Conservation (phyloP, 192 early-diverging fungal species). For the Coemansia sp. region DNA sequence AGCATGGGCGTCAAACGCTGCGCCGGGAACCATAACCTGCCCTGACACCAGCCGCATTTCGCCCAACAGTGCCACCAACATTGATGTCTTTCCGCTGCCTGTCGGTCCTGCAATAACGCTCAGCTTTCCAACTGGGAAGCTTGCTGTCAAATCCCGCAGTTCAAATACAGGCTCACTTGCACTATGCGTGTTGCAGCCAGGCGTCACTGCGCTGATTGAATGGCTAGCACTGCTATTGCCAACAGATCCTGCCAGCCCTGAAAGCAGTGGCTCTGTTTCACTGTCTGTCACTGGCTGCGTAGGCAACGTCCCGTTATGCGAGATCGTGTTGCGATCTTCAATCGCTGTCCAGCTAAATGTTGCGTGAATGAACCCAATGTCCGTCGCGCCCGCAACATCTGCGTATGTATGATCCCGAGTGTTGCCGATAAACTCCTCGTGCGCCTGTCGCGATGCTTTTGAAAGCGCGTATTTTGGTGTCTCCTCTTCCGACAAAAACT, state of each 20-base stretch:
- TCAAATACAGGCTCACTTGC: slow-evolving; percentile 44
- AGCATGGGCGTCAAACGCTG: slow-evolving; percentile 69
- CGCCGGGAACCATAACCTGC: slow-evolving; percentile 42
- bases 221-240: neutral
- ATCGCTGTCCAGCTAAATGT: slow-evolving; percentile 61
- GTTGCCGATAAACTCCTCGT: slow-evolving; percentile 14
- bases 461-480: slow-evolving; percentile 47
- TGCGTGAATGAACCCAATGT: slow-evolving; percentile 69
- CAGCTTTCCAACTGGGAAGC: slow-evolving; percentile 70
- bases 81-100: slow-evolving; percentile 82
- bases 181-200: neutral
- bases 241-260: neutral
- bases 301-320: neutral
- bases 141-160: slow-evolving; percentile 65
- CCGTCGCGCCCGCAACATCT: slow-evolving; percentile 35
- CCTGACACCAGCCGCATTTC: slow-evolving; percentile 62
- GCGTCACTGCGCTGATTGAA: neutral
- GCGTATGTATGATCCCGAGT: slow-evolving; percentile 31
- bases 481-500: slow-evolving; percentile 79
- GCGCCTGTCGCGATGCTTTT: slow-evolving; percentile 14
- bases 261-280: slow-evolving; percentile 20
- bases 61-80: slow-evolving; percentile 78
- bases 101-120: slow-evolving; percentile 83
- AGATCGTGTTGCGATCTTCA: neutral
- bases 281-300: neutral